Evolutionary conservation across 768 basidiomycete genomes (phyloP).

Genomic region (Clitopilus hobsonii): DNA sequence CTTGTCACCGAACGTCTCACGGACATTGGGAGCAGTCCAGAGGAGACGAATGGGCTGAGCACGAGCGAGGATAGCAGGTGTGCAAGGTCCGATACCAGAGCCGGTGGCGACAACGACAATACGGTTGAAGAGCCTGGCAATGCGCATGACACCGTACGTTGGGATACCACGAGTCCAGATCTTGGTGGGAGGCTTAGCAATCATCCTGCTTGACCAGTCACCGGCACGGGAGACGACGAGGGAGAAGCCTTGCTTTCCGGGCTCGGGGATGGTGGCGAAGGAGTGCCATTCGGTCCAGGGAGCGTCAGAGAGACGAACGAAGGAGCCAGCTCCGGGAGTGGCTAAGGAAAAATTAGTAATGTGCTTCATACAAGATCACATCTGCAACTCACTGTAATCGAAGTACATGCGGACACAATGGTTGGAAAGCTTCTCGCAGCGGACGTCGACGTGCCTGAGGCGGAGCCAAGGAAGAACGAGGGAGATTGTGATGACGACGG

Average conservation of each 20-base stretch:
- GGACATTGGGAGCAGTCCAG: constrained; percentile 61
- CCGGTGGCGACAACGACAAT: constrained; percentile 56
- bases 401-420: constrained; percentile 41
- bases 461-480: constrained; percentile 41
- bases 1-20: constrained; percentile 58
- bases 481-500: constrained; percentile 30
- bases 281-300: constrained; percentile 58
- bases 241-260: constrained; percentile 43
- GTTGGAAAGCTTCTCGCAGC: constrained; percentile 33
- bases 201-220: constrained; percentile 53
- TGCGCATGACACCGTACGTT: constrained; percentile 50
- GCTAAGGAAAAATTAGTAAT: constrained; percentile 15
- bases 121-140: constrained; percentile 51
- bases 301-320: constrained; percentile 37
- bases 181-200: constrained; percentile 43
- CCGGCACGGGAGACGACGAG: constrained; percentile 55
- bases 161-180: constrained; percentile 57
- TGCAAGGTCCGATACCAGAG: constrained; percentile 58
- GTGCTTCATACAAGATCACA: background rate
- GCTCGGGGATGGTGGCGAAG: constrained; percentile 48
- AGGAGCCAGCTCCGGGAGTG: constrained; percentile 40
- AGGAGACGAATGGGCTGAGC: constrained; percentile 49
- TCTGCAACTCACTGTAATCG: constrained; percentile 29
- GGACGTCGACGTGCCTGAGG: constrained; percentile 35
- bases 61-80: constrained; percentile 47